phyloP scores from a whole-genome alignment of 1,284 basidiomycete genomes.

The Amylostereum chailletii region DNA sequence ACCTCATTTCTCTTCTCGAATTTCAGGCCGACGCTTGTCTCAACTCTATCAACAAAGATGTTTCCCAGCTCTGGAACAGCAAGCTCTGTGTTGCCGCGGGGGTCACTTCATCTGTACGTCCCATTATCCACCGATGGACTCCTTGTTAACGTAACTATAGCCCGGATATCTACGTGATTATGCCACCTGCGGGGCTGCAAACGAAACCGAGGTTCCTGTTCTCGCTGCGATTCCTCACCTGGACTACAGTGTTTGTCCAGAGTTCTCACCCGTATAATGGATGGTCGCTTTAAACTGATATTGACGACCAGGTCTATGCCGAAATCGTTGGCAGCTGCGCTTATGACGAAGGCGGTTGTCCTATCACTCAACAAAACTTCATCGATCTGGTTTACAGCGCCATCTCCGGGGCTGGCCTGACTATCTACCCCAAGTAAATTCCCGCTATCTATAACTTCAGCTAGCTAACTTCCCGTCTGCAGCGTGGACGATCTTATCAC shows the following conservation, averaged over 20 bases:
- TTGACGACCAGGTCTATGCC: conserved; percentile 7
- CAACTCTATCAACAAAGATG: not conserved
- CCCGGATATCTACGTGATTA: not conserved
- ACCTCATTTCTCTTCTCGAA: not conserved
- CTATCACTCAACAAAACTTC: conserved; percentile 17
- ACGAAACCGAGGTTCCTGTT: not conserved
- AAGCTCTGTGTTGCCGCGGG: not conserved
- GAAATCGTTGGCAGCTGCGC: conserved; percentile 15
- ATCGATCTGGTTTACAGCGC: conserved; percentile 15
- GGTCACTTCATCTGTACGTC: not conserved
- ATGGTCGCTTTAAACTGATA: not conserved
- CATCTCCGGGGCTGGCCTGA: conserved; percentile 10
- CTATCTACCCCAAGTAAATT: not conserved
- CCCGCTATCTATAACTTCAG: not conserved
- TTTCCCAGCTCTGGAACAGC: not conserved
- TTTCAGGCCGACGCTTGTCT: not conserved
- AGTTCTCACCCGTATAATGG: not conserved
- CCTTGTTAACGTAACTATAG: not conserved
- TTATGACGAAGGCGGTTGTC: conserved; percentile 12
- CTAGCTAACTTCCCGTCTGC: not conserved
- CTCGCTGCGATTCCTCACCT: not conserved
- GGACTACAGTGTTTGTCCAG: not conserved
- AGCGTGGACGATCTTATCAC: conserved; percentile 1
- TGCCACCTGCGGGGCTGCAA: not conserved
- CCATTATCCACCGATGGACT: not conserved